Evolutionary conservation across 2,329 filamentous ascomycete genomes (phyloP).

Genomic region (Laburnicola sp.): DNA sequence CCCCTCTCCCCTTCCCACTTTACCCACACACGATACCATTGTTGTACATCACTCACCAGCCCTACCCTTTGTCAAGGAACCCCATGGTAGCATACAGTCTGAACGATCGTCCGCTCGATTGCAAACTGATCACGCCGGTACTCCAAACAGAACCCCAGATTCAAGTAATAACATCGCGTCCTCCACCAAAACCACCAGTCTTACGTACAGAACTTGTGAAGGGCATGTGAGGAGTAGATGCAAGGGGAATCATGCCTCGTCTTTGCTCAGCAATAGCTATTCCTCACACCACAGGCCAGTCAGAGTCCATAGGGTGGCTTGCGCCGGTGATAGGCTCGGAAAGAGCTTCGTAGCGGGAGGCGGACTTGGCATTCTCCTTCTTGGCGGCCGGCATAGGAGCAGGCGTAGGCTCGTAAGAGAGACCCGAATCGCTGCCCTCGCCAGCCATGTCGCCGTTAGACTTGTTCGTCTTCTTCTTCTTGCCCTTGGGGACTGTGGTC

Average conservation of each 20-base stretch:
- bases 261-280: neutral
- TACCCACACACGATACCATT: slow-evolving; percentile 31
- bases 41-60: slow-evolving; percentile 15
- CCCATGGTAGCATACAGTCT: neutral
- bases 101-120: neutral
- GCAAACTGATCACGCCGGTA: neutral
- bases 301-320: slow-evolving; percentile 43
- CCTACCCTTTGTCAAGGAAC: neutral
- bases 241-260: neutral
- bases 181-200: neutral
- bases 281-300: slow-evolving; percentile 47
- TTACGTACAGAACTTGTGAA: slow-evolving; percentile 11
- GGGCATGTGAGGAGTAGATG: neutral
- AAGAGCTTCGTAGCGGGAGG: slow-evolving; percentile 36
- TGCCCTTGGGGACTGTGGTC: slow-evolving; percentile 62
- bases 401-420: slow-evolving; percentile 18
- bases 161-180: neutral
- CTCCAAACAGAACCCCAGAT: slow-evolving; percentile 1
- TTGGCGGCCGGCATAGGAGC: slow-evolving; percentile 30
- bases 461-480: slow-evolving; percentile 59
- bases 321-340: slow-evolving; percentile 29
- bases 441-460: slow-evolving; percentile 48
- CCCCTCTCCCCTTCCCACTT: neutral
- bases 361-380: slow-evolving; percentile 33
- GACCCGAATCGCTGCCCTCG: slow-evolving; percentile 39